Percentiles rank a stretch among this genome's conserved stretches.
These are phyloP conservation scores for Calonectria leucothoes DNA, from an alignment of 2,329 filamentous ascomycete species.

Conservation along the genomic window DNA sequence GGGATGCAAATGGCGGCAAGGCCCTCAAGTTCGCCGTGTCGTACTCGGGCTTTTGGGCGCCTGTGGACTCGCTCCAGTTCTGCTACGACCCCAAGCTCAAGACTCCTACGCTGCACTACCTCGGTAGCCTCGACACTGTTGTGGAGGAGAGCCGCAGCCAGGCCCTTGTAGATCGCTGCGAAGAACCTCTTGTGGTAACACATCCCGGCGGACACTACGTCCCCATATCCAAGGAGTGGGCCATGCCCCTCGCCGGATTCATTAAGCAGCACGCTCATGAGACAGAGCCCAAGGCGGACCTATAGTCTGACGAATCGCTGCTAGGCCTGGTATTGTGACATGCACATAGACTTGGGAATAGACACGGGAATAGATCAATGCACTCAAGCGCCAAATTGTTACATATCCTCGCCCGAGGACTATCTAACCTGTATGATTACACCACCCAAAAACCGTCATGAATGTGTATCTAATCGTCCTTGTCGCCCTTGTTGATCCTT, in stretches of 20 bases:
- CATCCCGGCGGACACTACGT: slow-evolving; percentile 94
- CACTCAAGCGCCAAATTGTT: slow-evolving; percentile 41
- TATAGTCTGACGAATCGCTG: slow-evolving; percentile 27
- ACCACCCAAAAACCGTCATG: slow-evolving; percentile 43
- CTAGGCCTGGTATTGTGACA: background rate
- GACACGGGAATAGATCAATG: slow-evolving; percentile 38
- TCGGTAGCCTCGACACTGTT: slow-evolving; percentile 88
- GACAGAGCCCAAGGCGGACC: slow-evolving; percentile 37
- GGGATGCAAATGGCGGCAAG: slow-evolving; percentile 60
- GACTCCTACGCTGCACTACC: slow-evolving; percentile 84
- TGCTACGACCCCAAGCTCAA: slow-evolving; percentile 77
- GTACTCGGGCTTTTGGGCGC: slow-evolving; percentile 82
- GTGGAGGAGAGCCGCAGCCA: slow-evolving; percentile 82
- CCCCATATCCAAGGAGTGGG: slow-evolving; percentile 84
- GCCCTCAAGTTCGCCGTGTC: slow-evolving; percentile 77
- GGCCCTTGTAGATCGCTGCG: slow-evolving; percentile 74
- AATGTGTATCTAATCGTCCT: slow-evolving; percentile 34
- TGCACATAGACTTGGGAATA: slow-evolving; percentile 29
- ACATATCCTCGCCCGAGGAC: slow-evolving; percentile 46
- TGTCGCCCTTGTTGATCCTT: slow-evolving; percentile 30
- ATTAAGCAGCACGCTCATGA: slow-evolving; percentile 59
- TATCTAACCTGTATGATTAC: slow-evolving; percentile 52
- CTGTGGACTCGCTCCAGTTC: slow-evolving; percentile 70
- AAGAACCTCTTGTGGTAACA: slow-evolving; percentile 65
- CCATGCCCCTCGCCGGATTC: slow-evolving; percentile 80